Base-by-base conservation (phyloP, 1,284 basidiomycete species). In the Ustilago tritici region DNA sequence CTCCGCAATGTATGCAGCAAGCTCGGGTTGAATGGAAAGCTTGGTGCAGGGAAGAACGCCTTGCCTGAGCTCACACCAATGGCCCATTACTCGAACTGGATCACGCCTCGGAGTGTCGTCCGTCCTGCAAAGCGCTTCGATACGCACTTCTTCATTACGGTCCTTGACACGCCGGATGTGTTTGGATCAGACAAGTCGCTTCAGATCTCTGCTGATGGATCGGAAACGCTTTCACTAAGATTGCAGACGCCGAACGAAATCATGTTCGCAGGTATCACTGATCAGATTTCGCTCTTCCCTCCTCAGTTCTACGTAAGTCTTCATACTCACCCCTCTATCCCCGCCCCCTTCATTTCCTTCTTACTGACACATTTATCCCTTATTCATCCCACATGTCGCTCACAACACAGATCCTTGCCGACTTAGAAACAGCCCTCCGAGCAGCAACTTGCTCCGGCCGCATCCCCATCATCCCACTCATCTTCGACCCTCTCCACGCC, bases 51-150 rank as follows among this genome's bases (percentile, higher is more conserved):
- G 2, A 40, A 50, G n/a, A 38, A 31, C 7, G 56, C 63, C 5
- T 54, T 72, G 32, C 73, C 73, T 2, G 64, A 61, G 36, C 41
- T 83, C 0, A 77, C 81, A 15, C 67, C 76, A 4, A 76, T 84
- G 71, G 58, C 64, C 0, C 79, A 82, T 60, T 67, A 82, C 55
- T 78, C 78, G 23, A 78, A 82, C 67, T 84, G 82, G 82, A 76
- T 84, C 61, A 84, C 82, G 5, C 82, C 82, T 0, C 55, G 76
- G n/a, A 56, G 76, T 38, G 75, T 84, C 34, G 77, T 82, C 6
- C 66, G 82, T 3, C 82, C 82, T 0, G 81, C 78, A 3, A 84
- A 84, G 46, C 74, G 82, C 17, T 84, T 84, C 71, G 80, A 83
- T 46, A 78, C 82, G 4, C 82, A 83, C 62, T 84, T 84, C 41